Conservation (phyloP, 441 rosid genomes). For the Populus tomentosa region DNA sequence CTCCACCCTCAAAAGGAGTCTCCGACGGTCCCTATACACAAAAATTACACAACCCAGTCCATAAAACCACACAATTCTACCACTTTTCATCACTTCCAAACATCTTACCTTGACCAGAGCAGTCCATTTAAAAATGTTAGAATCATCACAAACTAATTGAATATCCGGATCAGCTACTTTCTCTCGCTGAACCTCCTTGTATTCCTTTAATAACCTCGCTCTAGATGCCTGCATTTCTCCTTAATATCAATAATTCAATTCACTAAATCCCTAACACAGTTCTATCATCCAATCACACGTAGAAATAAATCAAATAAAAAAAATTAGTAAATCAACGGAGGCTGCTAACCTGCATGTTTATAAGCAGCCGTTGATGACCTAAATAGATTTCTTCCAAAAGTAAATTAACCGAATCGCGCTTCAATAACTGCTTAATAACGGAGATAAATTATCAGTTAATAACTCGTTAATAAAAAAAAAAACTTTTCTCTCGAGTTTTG, state of each 20-base stretch:
- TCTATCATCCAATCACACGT: neutral
- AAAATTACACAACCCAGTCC: neutral
- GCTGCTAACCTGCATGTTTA: conserved; percentile 40
- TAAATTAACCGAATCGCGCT: neutral
- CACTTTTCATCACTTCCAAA: neutral
- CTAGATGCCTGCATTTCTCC: conserved; percentile 59
- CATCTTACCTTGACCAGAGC: conserved; percentile 78
- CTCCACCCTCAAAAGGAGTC: conserved; percentile 97
- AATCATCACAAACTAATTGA: conserved; percentile 83
- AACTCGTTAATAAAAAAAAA: neutral
- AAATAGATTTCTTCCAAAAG: neutral
- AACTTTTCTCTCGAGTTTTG: neutral
- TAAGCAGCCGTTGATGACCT: conserved; percentile 9
- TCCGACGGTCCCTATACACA: conserved; percentile 78
- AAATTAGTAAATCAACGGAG: neutral
- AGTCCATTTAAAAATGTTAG: conserved; percentile 98
- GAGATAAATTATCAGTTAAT: neutral
- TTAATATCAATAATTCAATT: neutral
- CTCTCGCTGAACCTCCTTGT: conserved; percentile 96
- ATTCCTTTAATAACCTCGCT: conserved; percentile 97
- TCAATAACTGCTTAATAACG: neutral
- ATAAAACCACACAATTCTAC: conserved; percentile 8
- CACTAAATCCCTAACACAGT: neutral
- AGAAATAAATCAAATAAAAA: neutral
- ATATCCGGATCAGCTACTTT: conserved; percentile 93